These are phyloP conservation scores for Apiotrichum sp. DNA, from an alignment of 1,284 basidiomycete genomes.

Conservation along the genomic window DNA sequence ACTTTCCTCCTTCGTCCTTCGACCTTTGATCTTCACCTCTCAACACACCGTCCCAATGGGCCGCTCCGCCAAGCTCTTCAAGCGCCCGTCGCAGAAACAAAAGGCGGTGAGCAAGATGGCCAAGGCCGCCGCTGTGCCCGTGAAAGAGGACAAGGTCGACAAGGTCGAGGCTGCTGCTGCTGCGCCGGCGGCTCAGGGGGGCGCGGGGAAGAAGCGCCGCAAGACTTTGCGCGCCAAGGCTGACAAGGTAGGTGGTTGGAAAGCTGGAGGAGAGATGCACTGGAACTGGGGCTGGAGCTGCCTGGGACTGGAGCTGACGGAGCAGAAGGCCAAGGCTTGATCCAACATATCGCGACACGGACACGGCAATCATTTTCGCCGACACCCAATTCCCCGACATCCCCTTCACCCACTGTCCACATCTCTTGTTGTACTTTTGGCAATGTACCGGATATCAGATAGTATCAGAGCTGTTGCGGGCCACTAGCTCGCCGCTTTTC, in stretches of 20 bases:
- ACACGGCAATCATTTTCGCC: too few relatives aligned
- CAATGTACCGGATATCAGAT: too few relatives aligned
- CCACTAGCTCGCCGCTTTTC: too few relatives aligned
- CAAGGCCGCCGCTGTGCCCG: slow-evolving; percentile 21
- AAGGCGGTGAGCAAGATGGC: slow-evolving; percentile 30
- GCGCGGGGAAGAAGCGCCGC: slow-evolving; percentile 13
- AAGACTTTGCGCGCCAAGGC: slow-evolving; percentile 16
- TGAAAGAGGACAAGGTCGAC: neutral
- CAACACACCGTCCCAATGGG: slow-evolving; percentile 21
- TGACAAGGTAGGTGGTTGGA: slow-evolving; percentile 9
- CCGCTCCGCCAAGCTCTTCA: slow-evolving; percentile 35
- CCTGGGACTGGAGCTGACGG: neutral
- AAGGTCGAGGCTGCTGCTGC: neutral
- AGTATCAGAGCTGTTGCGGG: too few relatives aligned
- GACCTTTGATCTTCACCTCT: too few relatives aligned
- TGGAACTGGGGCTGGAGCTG: neutral
- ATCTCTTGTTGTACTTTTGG: too few relatives aligned
- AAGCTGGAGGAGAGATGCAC: too few relatives aligned
- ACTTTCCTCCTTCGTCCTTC: too few relatives aligned
- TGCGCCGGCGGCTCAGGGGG: neutral
- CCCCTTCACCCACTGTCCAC: too few relatives aligned
- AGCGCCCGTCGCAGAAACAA: slow-evolving; percentile 34
- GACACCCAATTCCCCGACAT: too few relatives aligned
- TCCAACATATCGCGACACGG: too few relatives aligned
- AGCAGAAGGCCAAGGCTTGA: neutral